phyloP scores from a whole-genome alignment of 2,329 filamentous ascomycete genomes.

The Penicillium crustosum region DNA sequence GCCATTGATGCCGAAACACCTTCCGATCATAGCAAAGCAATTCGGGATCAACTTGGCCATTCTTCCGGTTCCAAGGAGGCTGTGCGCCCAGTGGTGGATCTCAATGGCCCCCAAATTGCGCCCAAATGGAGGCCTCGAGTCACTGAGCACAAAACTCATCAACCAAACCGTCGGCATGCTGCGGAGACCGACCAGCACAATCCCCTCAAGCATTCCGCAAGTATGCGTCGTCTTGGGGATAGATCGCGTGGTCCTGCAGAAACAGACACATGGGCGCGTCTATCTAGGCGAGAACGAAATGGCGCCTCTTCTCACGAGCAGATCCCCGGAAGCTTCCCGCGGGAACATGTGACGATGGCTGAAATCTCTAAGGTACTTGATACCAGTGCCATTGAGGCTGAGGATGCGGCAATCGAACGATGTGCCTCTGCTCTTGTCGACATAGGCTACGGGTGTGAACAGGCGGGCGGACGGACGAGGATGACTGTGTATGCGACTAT shows the following conservation, averaged over 20 bases:
- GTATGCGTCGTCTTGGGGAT: conserved; percentile 25
- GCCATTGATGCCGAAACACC: background rate
- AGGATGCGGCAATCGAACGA: conserved; percentile 27
- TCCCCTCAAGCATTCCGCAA: conserved; percentile 16
- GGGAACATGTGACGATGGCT: conserved; percentile 12
- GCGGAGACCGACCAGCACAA: background rate
- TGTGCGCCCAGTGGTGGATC: conserved; percentile 15
- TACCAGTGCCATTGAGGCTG: background rate
- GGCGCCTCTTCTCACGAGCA: conserved; percentile 8
- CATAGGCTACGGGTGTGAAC: conserved; percentile 43
- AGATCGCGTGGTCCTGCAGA: background rate
- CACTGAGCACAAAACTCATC: background rate
- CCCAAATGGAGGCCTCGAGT: conserved; percentile 26
- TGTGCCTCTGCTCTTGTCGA: conserved; percentile 43
- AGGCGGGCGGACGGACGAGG: conserved; percentile 39
- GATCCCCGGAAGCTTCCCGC: conserved; percentile 30
- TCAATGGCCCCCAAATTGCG: background rate
- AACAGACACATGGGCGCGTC: conserved; percentile 20
- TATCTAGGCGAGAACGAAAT: conserved; percentile 23
- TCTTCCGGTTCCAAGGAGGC: conserved; percentile 25
- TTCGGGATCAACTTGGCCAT: background rate
- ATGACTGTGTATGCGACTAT: conserved; percentile 48
- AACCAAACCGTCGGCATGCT: background rate
- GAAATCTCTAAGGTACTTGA: background rate
- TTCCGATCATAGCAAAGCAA: background rate